Percentiles rank a stretch among this genome's conserved stretches.
These are phyloP conservation scores for Xylaria arbuscula DNA, from an alignment of 2,329 filamentous ascomycete genomes.

Conservation along the genomic window DNA sequence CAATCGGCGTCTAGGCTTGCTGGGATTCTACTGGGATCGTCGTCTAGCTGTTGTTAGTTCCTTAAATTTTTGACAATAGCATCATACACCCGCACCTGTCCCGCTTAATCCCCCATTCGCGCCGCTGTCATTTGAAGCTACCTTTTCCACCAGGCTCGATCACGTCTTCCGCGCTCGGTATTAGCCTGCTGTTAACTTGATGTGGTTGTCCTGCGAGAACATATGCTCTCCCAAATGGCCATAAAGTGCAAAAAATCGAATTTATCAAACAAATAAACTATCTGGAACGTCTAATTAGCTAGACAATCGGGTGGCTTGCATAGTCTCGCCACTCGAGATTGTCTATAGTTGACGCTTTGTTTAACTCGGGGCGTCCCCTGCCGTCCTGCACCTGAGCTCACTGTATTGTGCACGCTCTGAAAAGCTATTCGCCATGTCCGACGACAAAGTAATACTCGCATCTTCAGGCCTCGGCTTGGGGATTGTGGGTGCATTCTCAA, in stretches of 20 bases:
- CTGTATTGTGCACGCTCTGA: background rate
- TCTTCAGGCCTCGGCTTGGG: slow-evolving; percentile 46
- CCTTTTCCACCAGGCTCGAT: background rate
- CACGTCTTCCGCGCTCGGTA: background rate
- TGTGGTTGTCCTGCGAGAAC: slow-evolving; percentile 3
- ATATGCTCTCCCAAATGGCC: slow-evolving; percentile 17
- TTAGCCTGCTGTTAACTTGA: background rate
- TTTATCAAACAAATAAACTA: background rate
- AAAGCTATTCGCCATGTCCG: slow-evolving; percentile 21
- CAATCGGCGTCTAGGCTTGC: slow-evolving; percentile 28
- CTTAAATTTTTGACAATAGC: slow-evolving; percentile 3
- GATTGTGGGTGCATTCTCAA: slow-evolving; percentile 41
- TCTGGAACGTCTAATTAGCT: background rate
- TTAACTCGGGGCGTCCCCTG: background rate
- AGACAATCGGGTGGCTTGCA: background rate
- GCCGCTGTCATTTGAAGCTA: background rate
- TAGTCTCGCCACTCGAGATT: slow-evolving; percentile 3
- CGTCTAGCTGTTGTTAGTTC: background rate
- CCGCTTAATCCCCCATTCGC: slow-evolving; percentile 10
- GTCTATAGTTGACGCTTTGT: background rate
- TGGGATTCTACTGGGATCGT: slow-evolving; percentile 4
- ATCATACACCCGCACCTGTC: background rate
- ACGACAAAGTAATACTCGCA: slow-evolving; percentile 34
- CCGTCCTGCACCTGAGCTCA: background rate
- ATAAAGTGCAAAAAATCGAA: slow-evolving; percentile 9